Conservation (phyloP, 108 stramenopile genomes). For the Cylindrotheca closterium region DNA sequence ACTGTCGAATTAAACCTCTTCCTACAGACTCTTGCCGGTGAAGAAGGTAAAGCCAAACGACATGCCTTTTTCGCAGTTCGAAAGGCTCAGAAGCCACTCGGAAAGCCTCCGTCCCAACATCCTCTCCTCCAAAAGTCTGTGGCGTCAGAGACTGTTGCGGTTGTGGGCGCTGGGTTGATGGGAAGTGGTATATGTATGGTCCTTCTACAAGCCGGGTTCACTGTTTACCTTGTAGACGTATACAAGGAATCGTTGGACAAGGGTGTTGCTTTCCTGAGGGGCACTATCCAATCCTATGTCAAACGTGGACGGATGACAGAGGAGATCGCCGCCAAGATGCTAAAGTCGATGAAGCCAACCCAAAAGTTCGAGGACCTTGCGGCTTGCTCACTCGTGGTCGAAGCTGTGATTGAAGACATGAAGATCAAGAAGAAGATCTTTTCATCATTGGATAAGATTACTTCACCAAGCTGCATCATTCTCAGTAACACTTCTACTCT, state of each 20-base stretch:
- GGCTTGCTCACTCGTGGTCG: slow-evolving; percentile 78
- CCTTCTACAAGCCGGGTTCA: slow-evolving; percentile 85
- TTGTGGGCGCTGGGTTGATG: slow-evolving; percentile 97
- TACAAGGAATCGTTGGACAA: slow-evolving; percentile 64
- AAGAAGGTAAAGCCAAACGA: slow-evolving; percentile 82
- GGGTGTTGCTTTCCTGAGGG: slow-evolving; percentile 58
- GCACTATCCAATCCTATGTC: slow-evolving; percentile 55
- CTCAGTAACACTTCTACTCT: slow-evolving; percentile 89
- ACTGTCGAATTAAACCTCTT: slow-evolving; percentile 65
- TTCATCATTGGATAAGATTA: slow-evolving; percentile 69
- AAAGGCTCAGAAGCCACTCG: slow-evolving; percentile 54
- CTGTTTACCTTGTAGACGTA: slow-evolving; percentile 86
- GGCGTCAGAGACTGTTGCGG: slow-evolving; percentile 44
- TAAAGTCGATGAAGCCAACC: slow-evolving; percentile 27
- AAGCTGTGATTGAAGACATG: slow-evolving; percentile 97
- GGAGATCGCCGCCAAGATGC: slow-evolving; percentile 35
- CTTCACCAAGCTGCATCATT: slow-evolving; percentile 45
- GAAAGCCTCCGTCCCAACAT: slow-evolving; percentile 20
- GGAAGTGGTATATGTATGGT: slow-evolving; percentile 95
- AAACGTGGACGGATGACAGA: slow-evolving; percentile 45
- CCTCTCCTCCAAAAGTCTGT: slow-evolving; percentile 22
- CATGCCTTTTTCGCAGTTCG: slow-evolving; percentile 96
- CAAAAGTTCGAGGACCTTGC: slow-evolving; percentile 48
- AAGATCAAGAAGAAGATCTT: slow-evolving; percentile 91
- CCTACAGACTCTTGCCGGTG: slow-evolving; percentile 54